A percentile compares a stretch with the other conserved stretches of the same genome.
Evolutionary conservation across 1,139 yeast genomes (phyloP).

Genomic region (Blastobotrys proliferans): DNA sequence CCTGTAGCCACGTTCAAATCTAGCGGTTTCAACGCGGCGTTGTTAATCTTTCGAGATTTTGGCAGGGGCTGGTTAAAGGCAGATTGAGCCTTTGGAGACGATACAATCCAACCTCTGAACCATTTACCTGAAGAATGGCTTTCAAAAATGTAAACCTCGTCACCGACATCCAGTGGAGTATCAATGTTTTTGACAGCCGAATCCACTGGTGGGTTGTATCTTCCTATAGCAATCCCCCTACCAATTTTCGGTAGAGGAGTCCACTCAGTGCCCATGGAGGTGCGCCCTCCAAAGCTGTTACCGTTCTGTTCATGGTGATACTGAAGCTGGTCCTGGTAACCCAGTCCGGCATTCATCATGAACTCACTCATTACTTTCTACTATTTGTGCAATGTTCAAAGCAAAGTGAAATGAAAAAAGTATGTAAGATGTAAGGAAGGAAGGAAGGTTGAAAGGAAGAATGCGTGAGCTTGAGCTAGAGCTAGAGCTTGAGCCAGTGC

Average conservation of each 20-base stretch:
- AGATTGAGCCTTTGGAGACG: constrained; percentile 29
- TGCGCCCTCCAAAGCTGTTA: too few relatives aligned
- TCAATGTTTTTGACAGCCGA: constrained; percentile 16
- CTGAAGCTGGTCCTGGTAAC: too few relatives aligned
- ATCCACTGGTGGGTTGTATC: constrained; percentile 22
- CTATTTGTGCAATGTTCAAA: too few relatives aligned
- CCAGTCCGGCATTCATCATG: too few relatives aligned
- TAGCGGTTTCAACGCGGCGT: constrained; percentile 27
- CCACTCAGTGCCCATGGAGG: constrained; percentile 42
- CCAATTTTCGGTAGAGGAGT: constrained; percentile 36
- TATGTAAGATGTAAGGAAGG: too few relatives aligned
- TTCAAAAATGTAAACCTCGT: constrained; percentile 75
- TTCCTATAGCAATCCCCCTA: constrained; percentile 28
- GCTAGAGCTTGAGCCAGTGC: too few relatives aligned
- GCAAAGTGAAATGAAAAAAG: too few relatives aligned
- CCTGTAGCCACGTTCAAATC: constrained; percentile 30
- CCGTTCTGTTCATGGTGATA: too few relatives aligned
- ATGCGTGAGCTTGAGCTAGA: too few relatives aligned
- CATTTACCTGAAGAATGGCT: constrained; percentile 54
- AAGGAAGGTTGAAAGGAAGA: too few relatives aligned
- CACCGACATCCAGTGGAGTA: constrained; percentile 62
- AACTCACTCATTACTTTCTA: too few relatives aligned
- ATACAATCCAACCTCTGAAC: constrained; percentile 71
- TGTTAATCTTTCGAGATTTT: constrained; percentile 21
- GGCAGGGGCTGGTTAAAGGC: constrained; percentile 31